Conservation (phyloP, 805 yeast genomes). For the Starmerella sp. region DNA sequence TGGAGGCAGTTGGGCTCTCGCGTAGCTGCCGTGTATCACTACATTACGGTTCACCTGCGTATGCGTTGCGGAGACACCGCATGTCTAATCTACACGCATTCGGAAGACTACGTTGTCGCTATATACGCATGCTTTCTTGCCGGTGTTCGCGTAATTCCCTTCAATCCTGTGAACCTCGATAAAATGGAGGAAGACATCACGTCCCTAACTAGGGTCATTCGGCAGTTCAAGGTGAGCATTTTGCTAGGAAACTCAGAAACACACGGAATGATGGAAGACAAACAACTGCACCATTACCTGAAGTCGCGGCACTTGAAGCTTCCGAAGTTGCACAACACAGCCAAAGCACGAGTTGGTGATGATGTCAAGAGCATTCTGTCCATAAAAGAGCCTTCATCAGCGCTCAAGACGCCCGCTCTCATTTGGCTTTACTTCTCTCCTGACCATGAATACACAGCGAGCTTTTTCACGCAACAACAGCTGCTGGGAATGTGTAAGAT, state of each 20-base stretch:
- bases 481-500: conserved; percentile 74
- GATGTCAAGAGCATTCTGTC: conserved; percentile 22
- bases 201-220: conserved; percentile 52
- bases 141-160: conserved; percentile 68
- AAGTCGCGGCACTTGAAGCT: conserved; percentile 35
- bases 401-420: conserved; percentile 30
- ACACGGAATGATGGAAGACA: conserved; percentile 56
- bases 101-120: conserved; percentile 77
- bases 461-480: conserved; percentile 45
- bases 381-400: conserved; percentile 24
- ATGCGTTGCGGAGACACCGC: conserved; percentile 62
- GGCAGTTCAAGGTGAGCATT: conserved; percentile 58
- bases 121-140: conserved; percentile 76
- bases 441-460: conserved; percentile 56
- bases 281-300: conserved; percentile 48
- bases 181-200: conserved; percentile 64
- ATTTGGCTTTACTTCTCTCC: conserved; percentile 63
- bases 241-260: conserved; percentile 70
- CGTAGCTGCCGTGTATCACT: conserved; percentile 61
- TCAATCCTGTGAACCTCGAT: conserved; percentile 56
- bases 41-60: conserved; percentile 55
- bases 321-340: conserved; percentile 55
- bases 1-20: conserved; percentile 78
- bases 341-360: conserved; percentile 39
- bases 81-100: conserved; percentile 70